These are phyloP conservation scores for Leishmania arabica DNA, from an alignment of 208 protist genomes.

Conservation along the genomic window DNA sequence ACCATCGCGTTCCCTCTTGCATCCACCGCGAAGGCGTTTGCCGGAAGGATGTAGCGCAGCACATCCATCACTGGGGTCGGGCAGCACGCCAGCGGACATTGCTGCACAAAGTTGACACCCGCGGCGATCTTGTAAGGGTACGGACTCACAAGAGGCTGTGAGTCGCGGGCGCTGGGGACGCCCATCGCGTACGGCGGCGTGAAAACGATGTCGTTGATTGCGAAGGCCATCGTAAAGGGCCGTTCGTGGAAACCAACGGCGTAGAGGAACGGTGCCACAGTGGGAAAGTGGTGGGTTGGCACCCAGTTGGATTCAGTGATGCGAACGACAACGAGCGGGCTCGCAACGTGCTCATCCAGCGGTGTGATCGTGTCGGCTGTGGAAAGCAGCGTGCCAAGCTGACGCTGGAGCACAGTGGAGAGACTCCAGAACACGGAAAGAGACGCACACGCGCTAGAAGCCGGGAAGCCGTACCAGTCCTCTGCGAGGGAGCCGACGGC, in stretches of 20 bases:
- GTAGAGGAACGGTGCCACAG: slow-evolving; percentile 54
- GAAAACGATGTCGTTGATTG: slow-evolving; percentile 78
- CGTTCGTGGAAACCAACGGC: slow-evolving; percentile 41
- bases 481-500: slow-evolving; percentile 42
- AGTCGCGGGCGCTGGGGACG: slow-evolving; percentile 34
- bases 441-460: slow-evolving; percentile 32
- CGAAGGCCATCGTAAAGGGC: slow-evolving; percentile 50
- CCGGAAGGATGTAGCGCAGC: slow-evolving; percentile 48
- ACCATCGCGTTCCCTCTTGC: background rate
- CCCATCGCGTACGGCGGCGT: slow-evolving; percentile 52
- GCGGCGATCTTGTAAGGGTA: slow-evolving; percentile 60
- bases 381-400: slow-evolving; percentile 34
- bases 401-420: slow-evolving; percentile 64
- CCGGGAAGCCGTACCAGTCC: slow-evolving; percentile 57
- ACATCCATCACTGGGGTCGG: slow-evolving; percentile 59
- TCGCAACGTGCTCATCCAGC: slow-evolving; percentile 75
- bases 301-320: slow-evolving; percentile 48
- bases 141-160: slow-evolving; percentile 33
- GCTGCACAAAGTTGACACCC: slow-evolving; percentile 82
- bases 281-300: slow-evolving; percentile 53
- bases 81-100: slow-evolving; percentile 45
- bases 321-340: slow-evolving; percentile 59
- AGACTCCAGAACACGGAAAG: slow-evolving; percentile 79
- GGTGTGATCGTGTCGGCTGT: slow-evolving; percentile 27
- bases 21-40: slow-evolving; percentile 39